Evolutionary conservation across 495 filamentous ascomycete species (phyloP), one percentile per base, ranked within the genome.

Genomic region (Penicillium malachiteum): DNA sequence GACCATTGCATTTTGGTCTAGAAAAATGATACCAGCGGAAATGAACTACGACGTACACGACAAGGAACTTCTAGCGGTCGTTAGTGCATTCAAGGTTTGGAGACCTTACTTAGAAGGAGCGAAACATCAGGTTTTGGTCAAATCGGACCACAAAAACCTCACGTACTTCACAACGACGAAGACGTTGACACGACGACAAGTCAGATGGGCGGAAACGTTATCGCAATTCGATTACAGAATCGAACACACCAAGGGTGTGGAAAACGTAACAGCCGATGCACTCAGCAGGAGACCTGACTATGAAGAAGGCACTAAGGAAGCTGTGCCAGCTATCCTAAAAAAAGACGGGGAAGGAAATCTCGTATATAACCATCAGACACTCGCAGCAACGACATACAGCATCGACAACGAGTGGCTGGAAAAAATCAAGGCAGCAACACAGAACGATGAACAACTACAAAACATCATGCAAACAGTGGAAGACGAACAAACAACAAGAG

Each of bases 41-140:
- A 16, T 32, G 1, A 74, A 75, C 40, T 75, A 74, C 46, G 26
- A 64, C 16, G 70, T 72, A 13, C 50, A 72, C 26, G 50, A 74
- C 39, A 66, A 70, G 40, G 64, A 67, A 45, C 37, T 71, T 3
- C 39, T 73, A 8, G 59, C 54, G 3, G 65, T 68, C 10, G 67
- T 71, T 3, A 40, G 35, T 48, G 50, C 49, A 30, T 65, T 74
- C 14, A 42, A 71, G 18, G 17, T 59, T 32, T 76, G 57, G 63
- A 50, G 67, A 46, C 50, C 47, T 11, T 55, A 71, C 12, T 43
- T 75, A 0, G 42, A 63, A 48, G 54, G 50, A 47, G 46, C 32
- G 10, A 38, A 49, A 2, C 17, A 67, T n/a, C 11, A 30, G 21
- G 18, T 64, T 7, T 50, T 53, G 3, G 54, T 65, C 6, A 56